Conservation (phyloP, 164 flowering plant species). For the Nymphaea thermarum region DNA sequence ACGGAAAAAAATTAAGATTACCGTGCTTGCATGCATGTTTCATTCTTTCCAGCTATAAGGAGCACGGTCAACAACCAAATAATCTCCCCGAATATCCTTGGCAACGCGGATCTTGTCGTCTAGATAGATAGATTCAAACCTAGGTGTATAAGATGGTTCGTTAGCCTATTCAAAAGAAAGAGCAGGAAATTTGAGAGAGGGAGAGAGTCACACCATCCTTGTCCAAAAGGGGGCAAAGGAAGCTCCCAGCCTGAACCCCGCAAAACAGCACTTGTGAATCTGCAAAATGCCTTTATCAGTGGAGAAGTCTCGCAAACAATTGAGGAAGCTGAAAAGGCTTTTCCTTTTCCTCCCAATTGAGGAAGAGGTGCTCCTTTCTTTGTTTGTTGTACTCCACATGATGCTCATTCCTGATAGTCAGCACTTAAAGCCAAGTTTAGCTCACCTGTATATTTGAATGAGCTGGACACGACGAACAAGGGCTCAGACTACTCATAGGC, state of each 20-base stretch:
- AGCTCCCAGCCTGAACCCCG: slow-evolving; percentile 74
- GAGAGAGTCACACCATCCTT: slow-evolving; percentile 67
- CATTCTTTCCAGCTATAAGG: slow-evolving; percentile 63
- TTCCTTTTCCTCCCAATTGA: no score
- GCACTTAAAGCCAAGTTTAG: no score
- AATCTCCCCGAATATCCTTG: slow-evolving; percentile 71
- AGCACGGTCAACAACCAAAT: slow-evolving; percentile 69
- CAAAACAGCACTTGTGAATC: slow-evolving; percentile 85
- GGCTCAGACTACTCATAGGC: no score
- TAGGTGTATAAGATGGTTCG: slow-evolving; percentile 8
- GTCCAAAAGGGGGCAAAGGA: slow-evolving; percentile 94
- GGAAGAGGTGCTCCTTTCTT: no score
- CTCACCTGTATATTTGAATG: no score
- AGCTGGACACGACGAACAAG: no score
- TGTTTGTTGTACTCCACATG: no score
- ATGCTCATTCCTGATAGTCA: no score
- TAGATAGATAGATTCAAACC: slow-evolving; percentile 68
- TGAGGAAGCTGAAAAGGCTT: no score
- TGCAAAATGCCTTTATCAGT: slow-evolving; percentile 7
- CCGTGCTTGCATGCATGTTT: slow-evolving; percentile 2
- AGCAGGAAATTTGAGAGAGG: neutral
- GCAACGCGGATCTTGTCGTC: slow-evolving; percentile 70
- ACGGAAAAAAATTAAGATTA: no score
- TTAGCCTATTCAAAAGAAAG: neutral
- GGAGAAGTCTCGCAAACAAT: no score